Conservation (phyloP, 1,284 basidiomycete species). For the Phellopilus nigrolimitatus region DNA sequence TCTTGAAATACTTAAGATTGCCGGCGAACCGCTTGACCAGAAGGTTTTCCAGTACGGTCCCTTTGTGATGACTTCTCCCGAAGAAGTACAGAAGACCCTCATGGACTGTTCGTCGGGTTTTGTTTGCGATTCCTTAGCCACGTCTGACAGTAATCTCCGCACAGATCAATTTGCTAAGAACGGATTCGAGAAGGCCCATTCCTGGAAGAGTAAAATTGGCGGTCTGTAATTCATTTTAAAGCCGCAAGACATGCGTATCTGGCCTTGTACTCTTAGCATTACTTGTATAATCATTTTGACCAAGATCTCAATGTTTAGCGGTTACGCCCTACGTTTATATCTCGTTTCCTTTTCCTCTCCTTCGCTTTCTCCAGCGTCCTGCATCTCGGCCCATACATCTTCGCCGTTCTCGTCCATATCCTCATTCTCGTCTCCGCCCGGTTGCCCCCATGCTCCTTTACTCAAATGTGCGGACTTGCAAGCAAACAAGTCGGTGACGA, state of each 20-base stretch:
- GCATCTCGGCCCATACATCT: conserved; percentile 37
- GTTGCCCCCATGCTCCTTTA: conserved; percentile 20
- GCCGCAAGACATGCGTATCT: background rate
- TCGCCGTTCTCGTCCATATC: conserved; percentile 33
- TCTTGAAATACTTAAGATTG: conserved; percentile 42
- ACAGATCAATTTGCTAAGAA: conserved; percentile 71
- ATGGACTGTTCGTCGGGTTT: conserved; percentile 59
- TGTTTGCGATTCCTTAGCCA: background rate
- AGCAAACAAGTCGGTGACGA: conserved; percentile 47
- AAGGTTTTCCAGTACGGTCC: conserved; percentile 84
- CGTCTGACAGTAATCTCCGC: conserved; percentile 8
- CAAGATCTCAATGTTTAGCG: background rate
- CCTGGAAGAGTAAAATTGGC: conserved; percentile 85
- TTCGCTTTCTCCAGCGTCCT: conserved; percentile 28
- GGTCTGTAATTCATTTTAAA: conserved; percentile 19
- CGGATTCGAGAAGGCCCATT: conserved; percentile 88
- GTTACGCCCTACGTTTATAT: background rate
- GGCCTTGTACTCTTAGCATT: background rate
- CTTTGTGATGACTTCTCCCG: conserved; percentile 77
- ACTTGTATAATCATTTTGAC: background rate
- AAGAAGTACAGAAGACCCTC: conserved; percentile 82
- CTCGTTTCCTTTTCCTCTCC: conserved; percentile 19
- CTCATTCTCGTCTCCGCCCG: conserved; percentile 19
- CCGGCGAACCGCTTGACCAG: conserved; percentile 89
- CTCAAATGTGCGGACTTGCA: background rate